phyloP scores from a whole-genome alignment of 164 flowering plant genomes.

The Litsea cubeba region DNA sequence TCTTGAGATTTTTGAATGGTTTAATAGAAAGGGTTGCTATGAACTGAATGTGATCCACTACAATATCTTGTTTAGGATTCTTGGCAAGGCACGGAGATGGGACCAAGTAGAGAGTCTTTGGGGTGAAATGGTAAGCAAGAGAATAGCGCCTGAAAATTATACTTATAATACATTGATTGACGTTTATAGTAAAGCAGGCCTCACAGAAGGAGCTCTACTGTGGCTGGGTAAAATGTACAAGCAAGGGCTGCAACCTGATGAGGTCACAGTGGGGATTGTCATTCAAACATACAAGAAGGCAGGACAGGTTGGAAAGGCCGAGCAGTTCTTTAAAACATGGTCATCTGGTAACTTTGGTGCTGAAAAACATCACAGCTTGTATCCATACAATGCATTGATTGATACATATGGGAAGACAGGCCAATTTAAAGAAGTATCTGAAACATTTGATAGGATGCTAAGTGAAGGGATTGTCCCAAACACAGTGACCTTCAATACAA shows the following conservation, averaged over 20 bases:
- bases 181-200: slow-evolving; percentile 86
- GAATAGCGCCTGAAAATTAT: slow-evolving; percentile 58
- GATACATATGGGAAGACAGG: slow-evolving; percentile 93
- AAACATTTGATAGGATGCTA: slow-evolving; percentile 62
- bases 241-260: slow-evolving; percentile 80
- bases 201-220: slow-evolving; percentile 49
- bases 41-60: slow-evolving; percentile 93
- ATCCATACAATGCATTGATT: slow-evolving; percentile 74
- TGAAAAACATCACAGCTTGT: slow-evolving; percentile 38
- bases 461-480: slow-evolving; percentile 62
- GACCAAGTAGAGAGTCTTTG: slow-evolving; percentile 46
- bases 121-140: slow-evolving; percentile 56
- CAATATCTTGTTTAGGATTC: slow-evolving; percentile 75
- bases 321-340: slow-evolving; percentile 77
- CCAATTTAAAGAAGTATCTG: slow-evolving; percentile 66
- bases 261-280: slow-evolving; percentile 82
- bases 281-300: slow-evolving; percentile 75
- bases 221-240: slow-evolving; percentile 73
- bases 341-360: slow-evolving; percentile 26
- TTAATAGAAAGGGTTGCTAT: slow-evolving; percentile 68
- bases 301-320: slow-evolving; percentile 71
- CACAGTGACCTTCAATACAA: slow-evolving; percentile 86
- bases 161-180: slow-evolving; percentile 90
- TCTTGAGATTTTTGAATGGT: slow-evolving; percentile 42
- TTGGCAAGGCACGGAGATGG: slow-evolving; percentile 76